Base-by-base conservation (phyloP, 2,329 filamentous ascomycete species). In the Clonostachys solani region DNA sequence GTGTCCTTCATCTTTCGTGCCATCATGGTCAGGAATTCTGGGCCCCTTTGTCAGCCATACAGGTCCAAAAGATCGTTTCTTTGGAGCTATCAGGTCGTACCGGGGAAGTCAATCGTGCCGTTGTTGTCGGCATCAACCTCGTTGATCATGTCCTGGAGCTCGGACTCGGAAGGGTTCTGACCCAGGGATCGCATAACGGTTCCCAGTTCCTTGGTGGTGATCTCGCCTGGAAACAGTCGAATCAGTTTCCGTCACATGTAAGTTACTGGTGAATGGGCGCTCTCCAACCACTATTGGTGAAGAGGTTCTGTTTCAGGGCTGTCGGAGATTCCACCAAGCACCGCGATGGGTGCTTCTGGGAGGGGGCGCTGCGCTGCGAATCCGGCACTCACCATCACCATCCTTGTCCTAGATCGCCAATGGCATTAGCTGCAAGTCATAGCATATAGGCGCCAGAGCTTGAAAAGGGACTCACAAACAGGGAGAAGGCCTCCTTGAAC, bases 401-500 rank as follows among this genome's bases (percentile, higher is more conserved):
- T 92, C 88, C 75, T 92, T 92, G 76, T 92, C 88, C 88, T 65
- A 52, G 47, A 48, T 45, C 38, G 45, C 23, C 15, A 35, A 35
- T 16, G 18, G 29, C 37, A n/a, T 17, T 36, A 37, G 33, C n/a
- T 37, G 16, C 33, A 23, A 9, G 9, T 10, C 23, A 29, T 29
- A 29, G 9, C 23, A 29, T 29, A 33, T 18, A 33, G 38, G 34
- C n/a, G 36, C 9, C 5, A 15, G n/a, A 44, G 38, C 13, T n/a
- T 36, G 18, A 19, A 12, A 15, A 43, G 37, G 42, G 19, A 74
- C 94, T 86, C 86, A 99, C 94, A 75, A 99, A 99, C 58, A 99
- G 89, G 71, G 94, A 99, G 78, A 99, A 99, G 47, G 94, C 94
- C 80, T 99, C 94, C 88, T 97, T 99, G 82, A 97, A 99, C 80